Percentiles rank a stretch among this genome's conserved stretches.
These are phyloP conservation scores for Cinnamomum micranthum DNA, from an alignment of 164 flowering plant genomes.

Conservation along the genomic window DNA sequence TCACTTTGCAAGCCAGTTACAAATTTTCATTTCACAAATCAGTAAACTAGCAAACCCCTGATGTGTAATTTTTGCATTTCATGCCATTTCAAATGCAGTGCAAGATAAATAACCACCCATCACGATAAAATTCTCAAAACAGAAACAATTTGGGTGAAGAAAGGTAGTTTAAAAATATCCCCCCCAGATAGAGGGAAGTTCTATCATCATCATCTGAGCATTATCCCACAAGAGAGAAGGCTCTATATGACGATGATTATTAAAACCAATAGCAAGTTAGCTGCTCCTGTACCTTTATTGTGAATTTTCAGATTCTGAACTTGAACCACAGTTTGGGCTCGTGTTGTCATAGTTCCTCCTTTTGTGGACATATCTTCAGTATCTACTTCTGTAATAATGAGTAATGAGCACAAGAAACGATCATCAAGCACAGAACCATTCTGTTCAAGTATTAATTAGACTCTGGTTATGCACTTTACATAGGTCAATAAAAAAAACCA, in stretches of 20 bases:
- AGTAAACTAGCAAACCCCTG: too few species aligned
- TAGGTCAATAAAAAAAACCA: neutral
- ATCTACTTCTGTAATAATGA: neutral
- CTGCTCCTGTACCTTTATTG: slow-evolving; percentile 23
- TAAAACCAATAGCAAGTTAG: neutral
- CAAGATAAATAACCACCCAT: too few species aligned
- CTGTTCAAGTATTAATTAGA: neutral
- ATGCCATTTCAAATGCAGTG: too few species aligned
- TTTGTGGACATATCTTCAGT: neutral
- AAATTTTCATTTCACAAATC: too few species aligned
- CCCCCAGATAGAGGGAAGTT: neutral
- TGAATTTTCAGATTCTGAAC: slow-evolving; percentile 31
- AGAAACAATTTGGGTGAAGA: neutral
- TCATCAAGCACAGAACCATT: neutral
- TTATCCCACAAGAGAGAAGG: neutral
- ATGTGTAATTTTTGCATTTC: too few species aligned
- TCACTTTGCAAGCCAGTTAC: neutral
- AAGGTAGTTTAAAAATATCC: neutral
- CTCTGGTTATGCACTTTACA: neutral
- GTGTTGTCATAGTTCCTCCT: slow-evolving; percentile 30
- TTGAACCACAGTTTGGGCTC: slow-evolving; percentile 18
- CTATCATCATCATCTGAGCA: neutral
- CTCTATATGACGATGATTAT: neutral
- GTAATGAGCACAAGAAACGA: neutral
- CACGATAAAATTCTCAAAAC: too few species aligned